Evolutionary conservation across 129 eudicot genomes (phyloP).

Genomic region (Kitagawia praeruptora): DNA sequence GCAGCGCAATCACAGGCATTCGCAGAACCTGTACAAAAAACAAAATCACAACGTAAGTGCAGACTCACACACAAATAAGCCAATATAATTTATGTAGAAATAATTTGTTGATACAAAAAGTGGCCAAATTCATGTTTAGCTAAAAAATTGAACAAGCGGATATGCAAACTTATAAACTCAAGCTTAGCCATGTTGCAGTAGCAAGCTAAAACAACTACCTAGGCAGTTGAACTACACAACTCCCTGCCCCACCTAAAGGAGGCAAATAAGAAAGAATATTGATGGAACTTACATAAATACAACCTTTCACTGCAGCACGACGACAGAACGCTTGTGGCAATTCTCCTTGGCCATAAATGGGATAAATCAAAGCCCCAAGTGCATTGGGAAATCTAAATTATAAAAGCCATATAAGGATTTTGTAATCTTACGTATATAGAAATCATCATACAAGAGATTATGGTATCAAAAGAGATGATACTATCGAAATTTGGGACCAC

Average conservation of each 20-base stretch:
- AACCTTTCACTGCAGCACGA: slow-evolving; percentile 99
- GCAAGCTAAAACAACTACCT: background rate
- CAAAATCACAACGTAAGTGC: background rate
- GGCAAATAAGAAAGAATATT: background rate
- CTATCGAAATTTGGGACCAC: background rate
- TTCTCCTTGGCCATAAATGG: slow-evolving; percentile 97
- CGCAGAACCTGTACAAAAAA: slow-evolving; percentile 57
- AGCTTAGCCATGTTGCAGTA: background rate
- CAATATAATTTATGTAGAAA: background rate
- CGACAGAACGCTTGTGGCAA: slow-evolving; percentile 95
- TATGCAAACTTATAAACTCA: background rate
- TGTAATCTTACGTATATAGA: background rate
- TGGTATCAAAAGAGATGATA: background rate
- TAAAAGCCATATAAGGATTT: background rate
- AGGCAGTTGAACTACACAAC: background rate
- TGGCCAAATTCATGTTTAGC: background rate
- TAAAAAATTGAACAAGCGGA: background rate
- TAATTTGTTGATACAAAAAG: background rate
- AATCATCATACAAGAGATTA: background rate
- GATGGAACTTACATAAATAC: slow-evolving; percentile 65
- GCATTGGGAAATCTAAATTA: slow-evolving; percentile 73
- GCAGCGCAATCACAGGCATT: slow-evolving; percentile 61
- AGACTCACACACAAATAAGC: background rate
- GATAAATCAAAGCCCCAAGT: slow-evolving; percentile 82
- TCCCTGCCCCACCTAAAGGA: background rate